Percentiles rank a stretch among this genome's conserved stretches.
Evolutionary conservation across 768 basidiomycete genomes (phyloP).

Genomic region (Exsudoporus frostii): DNA sequence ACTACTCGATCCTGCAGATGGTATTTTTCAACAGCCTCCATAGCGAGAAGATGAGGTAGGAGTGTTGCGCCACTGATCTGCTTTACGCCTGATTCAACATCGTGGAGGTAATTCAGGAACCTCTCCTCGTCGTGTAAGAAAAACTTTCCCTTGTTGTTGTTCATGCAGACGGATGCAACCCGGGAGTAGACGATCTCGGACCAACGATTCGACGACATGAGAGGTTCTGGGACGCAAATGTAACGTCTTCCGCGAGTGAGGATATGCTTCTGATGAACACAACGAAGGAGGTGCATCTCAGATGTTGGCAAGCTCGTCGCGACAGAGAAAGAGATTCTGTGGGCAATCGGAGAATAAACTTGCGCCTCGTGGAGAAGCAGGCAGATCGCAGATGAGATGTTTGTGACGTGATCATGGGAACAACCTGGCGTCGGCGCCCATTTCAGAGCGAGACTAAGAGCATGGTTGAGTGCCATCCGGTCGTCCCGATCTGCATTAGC

Average conservation of each 20-base stretch:
- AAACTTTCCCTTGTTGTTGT: slow-evolving; percentile 52
- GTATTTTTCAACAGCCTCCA: slow-evolving; percentile 29
- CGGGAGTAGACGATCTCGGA: slow-evolving; percentile 52
- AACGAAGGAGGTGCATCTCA: slow-evolving; percentile 53
- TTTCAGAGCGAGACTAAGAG: slow-evolving; percentile 58
- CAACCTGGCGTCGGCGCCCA: slow-evolving; percentile 64
- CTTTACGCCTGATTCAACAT: slow-evolving; percentile 53
- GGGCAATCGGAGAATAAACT: no score
- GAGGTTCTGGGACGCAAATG: slow-evolving; percentile 49
- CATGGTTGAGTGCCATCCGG: slow-evolving; percentile 3
- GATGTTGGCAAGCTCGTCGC: no score
- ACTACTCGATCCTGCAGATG: neutral
- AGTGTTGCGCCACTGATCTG: slow-evolving; percentile 66
- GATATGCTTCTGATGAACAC: slow-evolving; percentile 56
- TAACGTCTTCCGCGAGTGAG: slow-evolving; percentile 53
- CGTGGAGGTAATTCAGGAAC: slow-evolving; percentile 54
- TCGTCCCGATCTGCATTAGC: slow-evolving; percentile 23
- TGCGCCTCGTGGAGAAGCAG: no score
- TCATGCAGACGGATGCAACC: slow-evolving; percentile 64
- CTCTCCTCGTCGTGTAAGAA: slow-evolving; percentile 54
- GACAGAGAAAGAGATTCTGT: no score
- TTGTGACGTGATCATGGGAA: slow-evolving; percentile 65
- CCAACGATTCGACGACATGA: slow-evolving; percentile 63
- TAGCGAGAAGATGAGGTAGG: slow-evolving; percentile 59
- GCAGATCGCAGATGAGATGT: no score